Evolutionary conservation across 2,329 filamentous ascomycete species (phyloP).

Genomic region (Dryadomyces sulphureus): DNA sequence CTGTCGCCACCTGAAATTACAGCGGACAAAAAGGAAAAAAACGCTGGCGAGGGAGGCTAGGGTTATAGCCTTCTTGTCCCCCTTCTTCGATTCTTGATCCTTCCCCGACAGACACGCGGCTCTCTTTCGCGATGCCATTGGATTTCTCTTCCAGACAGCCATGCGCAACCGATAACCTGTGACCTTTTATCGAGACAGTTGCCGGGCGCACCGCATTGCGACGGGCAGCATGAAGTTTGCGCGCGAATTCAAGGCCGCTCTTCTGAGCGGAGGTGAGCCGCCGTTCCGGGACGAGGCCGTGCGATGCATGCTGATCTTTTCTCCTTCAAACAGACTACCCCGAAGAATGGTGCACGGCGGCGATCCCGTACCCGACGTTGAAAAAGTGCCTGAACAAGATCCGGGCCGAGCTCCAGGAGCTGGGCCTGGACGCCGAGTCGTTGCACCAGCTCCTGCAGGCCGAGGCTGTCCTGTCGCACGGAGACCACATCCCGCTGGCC

Average conservation of each 20-base stretch:
- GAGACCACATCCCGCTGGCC: constrained; percentile 15
- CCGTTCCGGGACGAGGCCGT: no score
- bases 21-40: background rate
- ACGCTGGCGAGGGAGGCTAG: background rate
- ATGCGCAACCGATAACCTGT: background rate
- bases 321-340: constrained; percentile 44
- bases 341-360: constrained; percentile 53
- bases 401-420: constrained; percentile 49
- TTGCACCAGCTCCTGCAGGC: constrained; percentile 48
- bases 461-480: constrained; percentile 22
- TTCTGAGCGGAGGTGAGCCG: constrained; percentile 21
- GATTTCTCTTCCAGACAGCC: background rate
- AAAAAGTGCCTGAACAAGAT: constrained; percentile 85
- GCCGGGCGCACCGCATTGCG: background rate
- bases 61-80: background rate
- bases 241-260: constrained; percentile 56
- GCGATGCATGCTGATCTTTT: background rate
- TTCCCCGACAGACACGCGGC: no score
- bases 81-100: no score
- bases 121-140: background rate
- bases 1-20: background rate
- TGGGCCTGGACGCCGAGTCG: constrained; percentile 60
- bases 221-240: constrained; percentile 64
- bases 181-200: background rate
- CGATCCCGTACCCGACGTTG: constrained; percentile 70